A percentile compares a stretch with the other conserved stretches of the same genome.
phyloP scores from a whole-genome alignment of 805 yeast genomes.

The Pichia deserticola region DNA sequence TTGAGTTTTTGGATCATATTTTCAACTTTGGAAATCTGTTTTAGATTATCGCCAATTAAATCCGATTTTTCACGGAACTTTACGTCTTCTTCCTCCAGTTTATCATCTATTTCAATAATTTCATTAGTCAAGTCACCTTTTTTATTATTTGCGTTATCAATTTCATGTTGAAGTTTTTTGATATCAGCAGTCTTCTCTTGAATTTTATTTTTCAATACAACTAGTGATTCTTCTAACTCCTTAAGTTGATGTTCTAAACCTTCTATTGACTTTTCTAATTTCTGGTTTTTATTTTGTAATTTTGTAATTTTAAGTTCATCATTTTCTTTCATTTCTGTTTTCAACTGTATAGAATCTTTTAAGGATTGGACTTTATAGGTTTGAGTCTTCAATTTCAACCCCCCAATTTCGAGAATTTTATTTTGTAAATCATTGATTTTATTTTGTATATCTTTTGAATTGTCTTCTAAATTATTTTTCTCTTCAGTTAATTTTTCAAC shows the following conservation, averaged over 20 bases:
- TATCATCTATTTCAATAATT: constrained; percentile 36
- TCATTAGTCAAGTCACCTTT: constrained; percentile 1
- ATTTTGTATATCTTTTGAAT: constrained; percentile 47
- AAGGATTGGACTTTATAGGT: constrained; percentile 76
- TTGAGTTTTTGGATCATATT: constrained; percentile 21
- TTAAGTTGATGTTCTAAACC: constrained; percentile 42
- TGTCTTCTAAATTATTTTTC: constrained; percentile 36
- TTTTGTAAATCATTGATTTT: constrained; percentile 60
- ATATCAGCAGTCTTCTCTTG: constrained; percentile 21
- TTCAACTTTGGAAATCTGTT: constrained; percentile 23
- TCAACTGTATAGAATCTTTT: constrained; percentile 54
- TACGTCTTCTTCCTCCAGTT: constrained; percentile 61
- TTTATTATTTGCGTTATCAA: constrained; percentile 36
- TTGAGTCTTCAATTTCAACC: constrained; percentile 72
- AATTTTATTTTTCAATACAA: constrained; percentile 25
- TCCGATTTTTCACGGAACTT: constrained; percentile 37
- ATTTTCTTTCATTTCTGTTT: constrained; percentile 47
- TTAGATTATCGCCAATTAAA: constrained; percentile 30
- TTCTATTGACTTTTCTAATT: constrained; percentile 41
- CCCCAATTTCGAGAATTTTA: constrained; percentile 85
- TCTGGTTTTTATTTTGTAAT: constrained; percentile 53
- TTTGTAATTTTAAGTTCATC: constrained; percentile 53
- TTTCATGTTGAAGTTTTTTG: constrained; percentile 28
- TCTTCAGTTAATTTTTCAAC: constrained; percentile 24
- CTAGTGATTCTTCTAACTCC: constrained; percentile 28